Base-by-base conservation (phyloP, 495 filamentous ascomycete genomes). In the Trichodelitschia bisporula region DNA sequence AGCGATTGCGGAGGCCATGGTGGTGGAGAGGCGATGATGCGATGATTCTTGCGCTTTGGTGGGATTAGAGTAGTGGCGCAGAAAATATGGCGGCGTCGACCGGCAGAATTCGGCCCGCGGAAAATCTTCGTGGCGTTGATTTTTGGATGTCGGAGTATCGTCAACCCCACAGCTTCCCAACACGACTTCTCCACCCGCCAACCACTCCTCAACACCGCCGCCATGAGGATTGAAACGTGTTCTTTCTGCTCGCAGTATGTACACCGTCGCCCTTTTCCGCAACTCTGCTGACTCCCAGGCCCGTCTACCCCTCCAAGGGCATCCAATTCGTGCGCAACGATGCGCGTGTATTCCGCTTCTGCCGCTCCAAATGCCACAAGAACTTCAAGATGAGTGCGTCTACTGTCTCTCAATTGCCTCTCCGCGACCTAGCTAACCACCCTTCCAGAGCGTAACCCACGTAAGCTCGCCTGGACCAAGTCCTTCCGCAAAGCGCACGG, bases 301-400 rank as follows among this genome's bases (percentile, higher is more conserved):
- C 39, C 5, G 39, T 38, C 8, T 41, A 39, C 24, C 41, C 39
- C 19, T 38, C 32, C 16, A 45, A 40, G 28, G 58, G 84, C 38
- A 93, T 93, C 43, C 79, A 73, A 37, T 78, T 79, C 46, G 68
- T 77, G 35, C 66, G 72, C 42, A 82, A 24, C 21, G 78, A 90
- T 50, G 77, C 75, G 40, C 60, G 61, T 43, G 54, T 58, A 31
- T 77, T 77, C 53, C 53, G 60, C 28, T 70, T 70, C 63, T 90
- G 79, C 60, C 62, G 79, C 26, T 69, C 61, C 36, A 93, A 92
- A 62, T 92, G 83, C 61, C 79, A 90, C 55, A 78, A 82, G 58
- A 89, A 89, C 60, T 55, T 59, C 44, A 18, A 4, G n/a, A 4
- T 15, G 3, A 13, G 11, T 21, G 8, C 4, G 4, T 6, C 3